Conservation (phyloP, 2,329 filamentous ascomycete species). For the Neopestalotiopsis sp. region DNA sequence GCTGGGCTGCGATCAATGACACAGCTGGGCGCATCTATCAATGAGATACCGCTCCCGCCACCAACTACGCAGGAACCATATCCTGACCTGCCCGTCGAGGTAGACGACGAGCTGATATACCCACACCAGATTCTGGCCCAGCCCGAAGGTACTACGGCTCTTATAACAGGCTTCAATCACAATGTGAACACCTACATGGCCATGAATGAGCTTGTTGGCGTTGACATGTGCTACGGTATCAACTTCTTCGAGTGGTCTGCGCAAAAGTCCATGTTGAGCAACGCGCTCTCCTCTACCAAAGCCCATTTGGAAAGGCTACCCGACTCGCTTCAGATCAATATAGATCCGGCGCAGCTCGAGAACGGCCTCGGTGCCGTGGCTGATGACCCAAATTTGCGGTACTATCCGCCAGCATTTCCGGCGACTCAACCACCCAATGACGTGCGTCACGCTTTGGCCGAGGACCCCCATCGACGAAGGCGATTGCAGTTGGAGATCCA, state of each 20-base stretch:
- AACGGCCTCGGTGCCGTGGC: conserved; percentile 21
- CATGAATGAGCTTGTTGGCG: conserved; percentile 78
- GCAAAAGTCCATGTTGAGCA: conserved; percentile 75
- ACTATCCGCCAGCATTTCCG: conserved; percentile 57
- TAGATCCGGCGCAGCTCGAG: conserved; percentile 43
- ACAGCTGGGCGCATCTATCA: conserved; percentile 75
- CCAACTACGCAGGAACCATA: conserved; percentile 78
- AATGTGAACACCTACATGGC: conserved; percentile 80
- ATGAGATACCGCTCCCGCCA: conserved; percentile 77
- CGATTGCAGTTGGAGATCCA: conserved; percentile 84
- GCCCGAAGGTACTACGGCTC: conserved; percentile 69
- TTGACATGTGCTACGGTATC: conserved; percentile 83
- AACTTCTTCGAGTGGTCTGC: conserved; percentile 78
- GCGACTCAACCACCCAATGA: conserved; percentile 54
- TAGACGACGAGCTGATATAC: conserved; percentile 84
- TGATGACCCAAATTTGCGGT: conserved; percentile 56
- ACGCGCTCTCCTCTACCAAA: conserved; percentile 75
- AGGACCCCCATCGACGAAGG: conserved; percentile 56
- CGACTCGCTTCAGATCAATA: conserved; percentile 66
- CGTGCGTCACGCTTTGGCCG: conserved; percentile 54
- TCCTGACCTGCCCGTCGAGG: conserved; percentile 79
- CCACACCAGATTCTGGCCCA: conserved; percentile 73
- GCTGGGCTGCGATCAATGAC: conserved; percentile 78
- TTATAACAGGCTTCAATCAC: conserved; percentile 81
- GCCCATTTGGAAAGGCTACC: conserved; percentile 71